A percentile compares a stretch with the other conserved stretches of the same genome.
These are phyloP conservation scores for Irpex lacteus DNA, from an alignment of 1,284 basidiomycete genomes.

Conservation along the genomic window DNA sequence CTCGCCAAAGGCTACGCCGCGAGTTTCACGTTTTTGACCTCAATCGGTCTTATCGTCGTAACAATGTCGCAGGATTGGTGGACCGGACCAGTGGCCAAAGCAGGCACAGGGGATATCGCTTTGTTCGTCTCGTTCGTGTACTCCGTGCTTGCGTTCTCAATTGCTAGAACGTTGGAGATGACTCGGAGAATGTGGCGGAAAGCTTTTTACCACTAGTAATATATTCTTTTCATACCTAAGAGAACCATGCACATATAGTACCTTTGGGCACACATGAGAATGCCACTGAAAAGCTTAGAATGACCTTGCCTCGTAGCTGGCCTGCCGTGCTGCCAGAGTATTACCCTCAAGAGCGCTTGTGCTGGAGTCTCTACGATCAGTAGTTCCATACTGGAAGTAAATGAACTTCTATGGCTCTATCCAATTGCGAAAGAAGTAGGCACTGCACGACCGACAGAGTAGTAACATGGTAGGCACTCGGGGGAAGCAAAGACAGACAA, in stretches of 20 bases:
- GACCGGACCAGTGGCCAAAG: constrained; percentile 42
- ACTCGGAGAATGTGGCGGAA: constrained; percentile 17
- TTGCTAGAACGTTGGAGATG: constrained; percentile 38
- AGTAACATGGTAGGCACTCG: neutral
- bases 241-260: no score
- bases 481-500: neutral
- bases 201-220: neutral
- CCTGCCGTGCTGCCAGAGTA: no score
- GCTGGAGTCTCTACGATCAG: no score
- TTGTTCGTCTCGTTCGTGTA: constrained; percentile 47
- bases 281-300: no score
- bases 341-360: no score
- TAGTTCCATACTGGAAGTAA: no score
- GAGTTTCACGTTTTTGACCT: constrained; percentile 41
- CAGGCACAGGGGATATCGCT: constrained; percentile 56
- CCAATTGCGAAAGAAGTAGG: neutral
- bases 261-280: no score
- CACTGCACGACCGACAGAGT: neutral
- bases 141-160: constrained; percentile 37
- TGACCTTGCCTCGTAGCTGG: no score
- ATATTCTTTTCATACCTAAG: no score
- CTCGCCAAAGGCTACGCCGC: constrained; percentile 49
- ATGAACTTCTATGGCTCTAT: neutral
- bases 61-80: constrained; percentile 64
- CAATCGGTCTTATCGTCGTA: constrained; percentile 49